Evolutionary conservation across 805 yeast genomes (phyloP).

Genomic region (Pachysolen tannophilus): DNA sequence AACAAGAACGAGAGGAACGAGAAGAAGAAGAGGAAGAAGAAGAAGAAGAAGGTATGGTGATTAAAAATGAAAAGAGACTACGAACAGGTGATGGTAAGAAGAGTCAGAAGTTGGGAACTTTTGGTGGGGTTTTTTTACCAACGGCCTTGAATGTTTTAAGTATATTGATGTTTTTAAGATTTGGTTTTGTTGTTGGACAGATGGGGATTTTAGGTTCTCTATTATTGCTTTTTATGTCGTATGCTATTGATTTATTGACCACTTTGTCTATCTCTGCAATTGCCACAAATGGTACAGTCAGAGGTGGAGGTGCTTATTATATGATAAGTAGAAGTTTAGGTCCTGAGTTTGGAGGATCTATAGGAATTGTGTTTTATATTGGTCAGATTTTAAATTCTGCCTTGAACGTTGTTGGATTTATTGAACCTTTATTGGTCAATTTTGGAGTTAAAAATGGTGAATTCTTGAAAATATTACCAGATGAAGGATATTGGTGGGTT

Average conservation of each 20-base stretch:
- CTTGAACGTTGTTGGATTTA: constrained; percentile 90
- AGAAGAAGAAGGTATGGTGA: too few relatives aligned
- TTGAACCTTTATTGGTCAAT: constrained; percentile 81
- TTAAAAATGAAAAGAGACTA: too few relatives aligned
- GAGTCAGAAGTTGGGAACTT: constrained; percentile 60
- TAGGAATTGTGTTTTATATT: constrained; percentile 87
- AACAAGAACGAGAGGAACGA: too few relatives aligned
- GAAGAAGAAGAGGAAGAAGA: too few relatives aligned
- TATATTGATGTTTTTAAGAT: constrained; percentile 89
- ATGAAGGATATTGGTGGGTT: constrained; percentile 55
- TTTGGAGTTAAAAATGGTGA: constrained; percentile 60
- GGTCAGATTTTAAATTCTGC: constrained; percentile 93
- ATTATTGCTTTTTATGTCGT: constrained; percentile 60
- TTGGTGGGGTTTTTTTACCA: constrained; percentile 88
- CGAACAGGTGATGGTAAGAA: not conserved
- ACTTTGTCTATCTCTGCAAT: constrained; percentile 90
- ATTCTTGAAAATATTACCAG: constrained; percentile 50
- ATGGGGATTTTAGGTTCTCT: constrained; percentile 82
- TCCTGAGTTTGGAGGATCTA: constrained; percentile 97
- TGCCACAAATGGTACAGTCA: constrained; percentile 93
- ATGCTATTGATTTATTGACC: constrained; percentile 74
- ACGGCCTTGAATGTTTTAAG: constrained; percentile 89
- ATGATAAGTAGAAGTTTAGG: constrained; percentile 95
- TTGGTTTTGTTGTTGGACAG: constrained; percentile 93
- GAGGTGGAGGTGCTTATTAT: constrained; percentile 98